These are phyloP conservation scores for Ciborinia camelliae DNA, from an alignment of 2,329 filamentous ascomycete genomes.

Conservation along the genomic window DNA sequence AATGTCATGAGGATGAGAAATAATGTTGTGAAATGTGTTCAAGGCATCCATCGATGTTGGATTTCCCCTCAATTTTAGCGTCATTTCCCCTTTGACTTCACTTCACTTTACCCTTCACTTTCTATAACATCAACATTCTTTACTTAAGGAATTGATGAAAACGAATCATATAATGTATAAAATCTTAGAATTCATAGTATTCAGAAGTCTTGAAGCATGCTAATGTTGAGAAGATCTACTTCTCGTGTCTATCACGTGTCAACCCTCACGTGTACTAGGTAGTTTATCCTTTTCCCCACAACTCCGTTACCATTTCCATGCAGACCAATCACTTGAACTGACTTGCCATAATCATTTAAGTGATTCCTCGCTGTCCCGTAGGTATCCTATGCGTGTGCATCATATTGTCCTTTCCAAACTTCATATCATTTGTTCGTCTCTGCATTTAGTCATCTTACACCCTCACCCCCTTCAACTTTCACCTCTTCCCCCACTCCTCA, in stretches of 20 bases:
- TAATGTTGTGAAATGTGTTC: neutral
- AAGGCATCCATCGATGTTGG: slow-evolving; percentile 4
- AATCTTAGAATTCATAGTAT: neutral
- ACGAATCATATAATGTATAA: neutral
- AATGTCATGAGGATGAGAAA: neutral
- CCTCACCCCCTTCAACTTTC: too few species aligned
- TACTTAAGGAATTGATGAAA: neutral
- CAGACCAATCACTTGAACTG: neutral
- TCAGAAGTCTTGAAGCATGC: neutral
- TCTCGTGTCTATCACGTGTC: neutral
- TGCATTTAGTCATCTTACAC: neutral
- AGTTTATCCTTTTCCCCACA: neutral
- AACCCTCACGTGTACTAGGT: neutral
- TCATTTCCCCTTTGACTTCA: neutral
- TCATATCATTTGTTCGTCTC: slow-evolving; percentile 7
- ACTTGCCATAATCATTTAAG: neutral
- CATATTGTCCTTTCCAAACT: neutral
- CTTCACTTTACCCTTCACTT: slow-evolving; percentile 4
- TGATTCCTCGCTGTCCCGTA: slow-evolving; percentile 7
- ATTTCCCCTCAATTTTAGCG: slow-evolving; percentile 6
- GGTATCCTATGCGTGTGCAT: slow-evolving; percentile 16
- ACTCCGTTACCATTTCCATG: neutral
- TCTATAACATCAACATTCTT: neutral
- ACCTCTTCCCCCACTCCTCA: neutral
- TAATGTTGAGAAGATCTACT: neutral